phyloP scores from a whole-genome alignment of 257 asterid species.

The Marsdenia floribunda region DNA sequence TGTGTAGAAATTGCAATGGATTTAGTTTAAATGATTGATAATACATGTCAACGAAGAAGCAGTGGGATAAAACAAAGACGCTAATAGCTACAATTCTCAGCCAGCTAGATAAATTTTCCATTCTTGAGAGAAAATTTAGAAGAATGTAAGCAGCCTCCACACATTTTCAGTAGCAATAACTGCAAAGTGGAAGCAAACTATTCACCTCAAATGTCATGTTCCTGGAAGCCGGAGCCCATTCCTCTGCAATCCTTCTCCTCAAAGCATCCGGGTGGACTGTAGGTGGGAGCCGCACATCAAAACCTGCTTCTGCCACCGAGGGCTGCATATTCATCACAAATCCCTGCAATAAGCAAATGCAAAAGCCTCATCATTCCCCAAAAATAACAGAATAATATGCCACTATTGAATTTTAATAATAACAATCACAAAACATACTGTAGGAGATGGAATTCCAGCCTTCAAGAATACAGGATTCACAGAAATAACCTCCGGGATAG shows the following conservation, averaged over 20 bases:
- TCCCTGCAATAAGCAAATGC: slow-evolving; percentile 45
- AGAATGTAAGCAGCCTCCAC: background rate
- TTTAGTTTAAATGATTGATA: background rate
- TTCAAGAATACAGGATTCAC: slow-evolving; percentile 77
- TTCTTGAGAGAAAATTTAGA: background rate
- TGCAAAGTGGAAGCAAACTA: background rate
- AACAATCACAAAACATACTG: slow-evolving; percentile 35
- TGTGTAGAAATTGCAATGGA: background rate
- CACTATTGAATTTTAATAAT: background rate
- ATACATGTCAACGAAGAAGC: background rate
- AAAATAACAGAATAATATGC: background rate
- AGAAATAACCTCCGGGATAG: slow-evolving; percentile 75
- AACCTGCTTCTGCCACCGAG: slow-evolving; percentile 89
- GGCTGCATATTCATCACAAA: slow-evolving; percentile 96
- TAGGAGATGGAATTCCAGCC: slow-evolving; percentile 69
- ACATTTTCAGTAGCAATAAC: background rate
- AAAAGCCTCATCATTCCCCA: slow-evolving; percentile 1
- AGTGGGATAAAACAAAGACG: background rate
- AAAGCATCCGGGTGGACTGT: slow-evolving; percentile 58
- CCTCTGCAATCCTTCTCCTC: slow-evolving; percentile 69
- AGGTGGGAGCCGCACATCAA: slow-evolving; percentile 87
- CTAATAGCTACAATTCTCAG: background rate
- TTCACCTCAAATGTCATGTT: slow-evolving; percentile 76
- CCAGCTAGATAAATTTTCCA: background rate
- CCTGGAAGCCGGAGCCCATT: slow-evolving; percentile 95